Percentiles rank a stretch among this genome's conserved stretches.
phyloP scores from a whole-genome alignment of 768 basidiomycete genomes.

The Boletus edulis region DNA sequence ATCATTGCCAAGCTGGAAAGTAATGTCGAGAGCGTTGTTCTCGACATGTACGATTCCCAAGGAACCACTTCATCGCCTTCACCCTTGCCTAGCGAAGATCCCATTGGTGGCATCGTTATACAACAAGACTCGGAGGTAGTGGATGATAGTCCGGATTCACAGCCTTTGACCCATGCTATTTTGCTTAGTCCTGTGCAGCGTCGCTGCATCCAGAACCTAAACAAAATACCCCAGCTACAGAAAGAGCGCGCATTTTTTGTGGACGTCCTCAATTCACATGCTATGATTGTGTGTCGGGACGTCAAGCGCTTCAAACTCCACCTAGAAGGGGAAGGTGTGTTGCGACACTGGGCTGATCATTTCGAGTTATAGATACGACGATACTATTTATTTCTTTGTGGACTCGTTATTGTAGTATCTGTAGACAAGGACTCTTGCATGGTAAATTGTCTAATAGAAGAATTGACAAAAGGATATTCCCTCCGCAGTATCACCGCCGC shows the following conservation, averaged over 20 bases:
- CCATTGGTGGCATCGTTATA: background rate
- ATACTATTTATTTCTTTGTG: background rate
- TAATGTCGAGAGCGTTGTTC: slow-evolving; percentile 58
- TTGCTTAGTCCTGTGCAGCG: slow-evolving; percentile 56
- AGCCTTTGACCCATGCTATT: slow-evolving; percentile 38
- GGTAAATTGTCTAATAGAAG: no score
- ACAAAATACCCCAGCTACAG: slow-evolving; percentile 62
- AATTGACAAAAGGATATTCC: slow-evolving; percentile 4
- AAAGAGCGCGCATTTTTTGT: slow-evolving; percentile 70
- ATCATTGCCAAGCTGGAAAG: slow-evolving; percentile 58
- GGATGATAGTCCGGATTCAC: slow-evolving; percentile 1
- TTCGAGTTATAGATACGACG: slow-evolving; percentile 41
- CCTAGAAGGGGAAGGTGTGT: slow-evolving; percentile 57
- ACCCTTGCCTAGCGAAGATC: background rate
- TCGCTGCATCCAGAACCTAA: slow-evolving; percentile 56
- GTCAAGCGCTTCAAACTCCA: slow-evolving; percentile 57
- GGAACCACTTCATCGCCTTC: slow-evolving; percentile 17
- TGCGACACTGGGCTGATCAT: slow-evolving; percentile 70
- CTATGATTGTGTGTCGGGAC: slow-evolving; percentile 68
- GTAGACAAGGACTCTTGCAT: background rate
- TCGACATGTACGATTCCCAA: slow-evolving; percentile 49
- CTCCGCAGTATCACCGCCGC: background rate
- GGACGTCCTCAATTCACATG: slow-evolving; percentile 63
- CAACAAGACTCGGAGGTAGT: background rate
- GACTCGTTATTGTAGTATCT: background rate